These are phyloP conservation scores for Blastomyces gilchristii DNA, from an alignment of 2,329 filamentous ascomycete species.

Conservation along the genomic window DNA sequence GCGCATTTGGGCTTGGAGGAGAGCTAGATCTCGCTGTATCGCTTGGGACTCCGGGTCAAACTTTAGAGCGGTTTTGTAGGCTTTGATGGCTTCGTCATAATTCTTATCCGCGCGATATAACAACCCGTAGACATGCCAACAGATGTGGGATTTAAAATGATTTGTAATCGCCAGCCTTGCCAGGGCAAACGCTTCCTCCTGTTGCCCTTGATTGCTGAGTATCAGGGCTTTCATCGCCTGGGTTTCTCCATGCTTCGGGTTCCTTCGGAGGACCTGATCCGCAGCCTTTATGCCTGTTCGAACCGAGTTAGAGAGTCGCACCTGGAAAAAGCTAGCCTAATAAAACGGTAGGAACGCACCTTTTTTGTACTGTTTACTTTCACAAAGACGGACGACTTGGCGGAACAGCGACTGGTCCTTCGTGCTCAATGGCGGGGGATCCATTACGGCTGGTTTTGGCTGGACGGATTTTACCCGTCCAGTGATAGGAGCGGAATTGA, in stretches of 20 bases:
- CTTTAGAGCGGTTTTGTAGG: conserved; percentile 89
- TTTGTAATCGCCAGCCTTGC: conserved; percentile 86
- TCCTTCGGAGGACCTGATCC: conserved; percentile 91
- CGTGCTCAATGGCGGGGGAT: conserved; percentile 45
- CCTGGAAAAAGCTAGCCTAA: conserved; percentile 17
- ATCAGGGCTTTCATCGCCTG: conserved; percentile 98
- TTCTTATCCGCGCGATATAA: conserved; percentile 92
- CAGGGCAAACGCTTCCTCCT: conserved; percentile 85
- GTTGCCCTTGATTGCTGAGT: conserved; percentile 82
- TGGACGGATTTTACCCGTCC: neutral
- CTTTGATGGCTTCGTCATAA: conserved; percentile 97
- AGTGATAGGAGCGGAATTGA: neutral
- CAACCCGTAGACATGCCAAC: conserved; percentile 97
- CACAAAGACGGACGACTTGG: conserved; percentile 89
- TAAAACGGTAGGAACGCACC: conserved; percentile 34
- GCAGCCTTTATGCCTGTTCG: conserved; percentile 73
- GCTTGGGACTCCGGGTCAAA: conserved; percentile 90
- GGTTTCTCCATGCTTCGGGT: conserved; percentile 93
- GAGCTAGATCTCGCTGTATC: conserved; percentile 86
- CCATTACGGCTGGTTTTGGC: neutral
- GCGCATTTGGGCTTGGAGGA: conserved; percentile 91
- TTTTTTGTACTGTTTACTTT: conserved; percentile 97
- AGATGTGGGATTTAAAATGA: conserved; percentile 98
- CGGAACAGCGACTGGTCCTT: conserved; percentile 94
- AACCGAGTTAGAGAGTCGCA: conserved; percentile 19